Evolutionary conservation across 1,284 basidiomycete genomes (phyloP), one percentile per base, ranked within the genome.

Genomic region (Sporisorium graminicola): DNA sequence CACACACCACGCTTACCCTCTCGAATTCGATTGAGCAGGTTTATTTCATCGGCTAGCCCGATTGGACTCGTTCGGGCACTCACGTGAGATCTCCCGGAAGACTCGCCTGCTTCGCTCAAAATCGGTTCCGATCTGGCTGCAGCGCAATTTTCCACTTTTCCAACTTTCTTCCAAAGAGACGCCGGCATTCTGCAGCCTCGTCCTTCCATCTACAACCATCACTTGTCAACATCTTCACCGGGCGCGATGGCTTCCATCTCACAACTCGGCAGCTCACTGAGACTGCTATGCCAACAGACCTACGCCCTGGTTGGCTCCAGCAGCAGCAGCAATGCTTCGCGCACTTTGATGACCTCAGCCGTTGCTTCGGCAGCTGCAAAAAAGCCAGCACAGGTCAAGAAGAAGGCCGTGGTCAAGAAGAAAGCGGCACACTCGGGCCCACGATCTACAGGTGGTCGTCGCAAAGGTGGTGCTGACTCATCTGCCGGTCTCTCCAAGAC

Each of bases 361-460:
- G 51, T 53, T 33, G 35, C 65, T 0, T 56, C 44, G 6, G 75
- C 73, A 7, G 79, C 79, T 3, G 69, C 67, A 26, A 77, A 79
- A 46, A 79, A 68, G 52, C 53, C 76, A 3, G 59, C 74, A 10
- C 58, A 68, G n/a, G 72, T 71, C 14, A 83, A 83, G 62, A 83
- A 80, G 65, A 80, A 81, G 55, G 74, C 75, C 0, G 67, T 79
- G 5, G 72, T 82, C 61, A 80, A 79, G 58, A 80, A 80, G 57
- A 81, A 78, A 49, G 35, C 61, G 12, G 40, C 54, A 13, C 59
- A 54, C 20, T 68, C 74, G 16, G 77, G 77, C 12, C 74, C 78
- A 29, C 71, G 78, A 40, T 70, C 73, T n/a, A 73, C 78, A 2
- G 78, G 81, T 22, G 77, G 77, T 27, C 59, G 62, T 43, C 71